Percentiles rank a stretch among this genome's conserved stretches.
Evolutionary conservation across 1,284 basidiomycete genomes (phyloP).

Genomic region (Abortiporus biennis): DNA sequence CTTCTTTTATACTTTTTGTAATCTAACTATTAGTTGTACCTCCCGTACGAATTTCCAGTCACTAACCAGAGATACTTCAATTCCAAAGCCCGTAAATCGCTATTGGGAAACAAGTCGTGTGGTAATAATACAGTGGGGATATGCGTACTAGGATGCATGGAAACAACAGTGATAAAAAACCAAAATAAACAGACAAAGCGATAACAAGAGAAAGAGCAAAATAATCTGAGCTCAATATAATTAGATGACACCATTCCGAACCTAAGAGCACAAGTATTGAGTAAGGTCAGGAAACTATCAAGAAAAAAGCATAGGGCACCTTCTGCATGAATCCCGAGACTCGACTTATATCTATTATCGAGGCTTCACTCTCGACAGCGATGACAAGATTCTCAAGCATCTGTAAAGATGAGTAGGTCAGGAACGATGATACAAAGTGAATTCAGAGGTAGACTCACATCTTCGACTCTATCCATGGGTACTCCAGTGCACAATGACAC

Average conservation of each 20-base stretch:
- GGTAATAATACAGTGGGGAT: background rate
- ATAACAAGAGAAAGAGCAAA: slow-evolving; percentile 2
- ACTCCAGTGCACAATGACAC: slow-evolving; percentile 88
- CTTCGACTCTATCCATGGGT: slow-evolving; percentile 83
- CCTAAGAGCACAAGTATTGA: slow-evolving; percentile 5
- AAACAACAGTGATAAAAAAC: slow-evolving; percentile 1
- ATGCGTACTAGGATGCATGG: background rate
- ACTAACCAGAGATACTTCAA: no score
- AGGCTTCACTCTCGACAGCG: slow-evolving; percentile 86
- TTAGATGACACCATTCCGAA: slow-evolving; percentile 13
- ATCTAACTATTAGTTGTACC: no score
- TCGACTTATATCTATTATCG: slow-evolving; percentile 78
- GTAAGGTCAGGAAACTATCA: background rate
- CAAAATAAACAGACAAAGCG: background rate
- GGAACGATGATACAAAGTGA: background rate
- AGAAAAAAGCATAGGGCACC: slow-evolving; percentile 27
- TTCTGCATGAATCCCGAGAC: slow-evolving; percentile 90
- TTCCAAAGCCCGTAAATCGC: no score
- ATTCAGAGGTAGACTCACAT: slow-evolving; percentile 47
- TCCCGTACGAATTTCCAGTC: no score
- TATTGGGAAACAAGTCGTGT: background rate
- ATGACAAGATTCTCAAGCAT: slow-evolving; percentile 85
- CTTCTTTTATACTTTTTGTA: no score
- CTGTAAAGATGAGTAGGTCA: slow-evolving; percentile 30
- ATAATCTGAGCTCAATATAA: no score